A percentile compares a stretch with the other conserved stretches of the same genome.
Evolutionary conservation across 75 land plant species (phyloP).

Genomic region (Selaginella moellendorffii): DNA sequence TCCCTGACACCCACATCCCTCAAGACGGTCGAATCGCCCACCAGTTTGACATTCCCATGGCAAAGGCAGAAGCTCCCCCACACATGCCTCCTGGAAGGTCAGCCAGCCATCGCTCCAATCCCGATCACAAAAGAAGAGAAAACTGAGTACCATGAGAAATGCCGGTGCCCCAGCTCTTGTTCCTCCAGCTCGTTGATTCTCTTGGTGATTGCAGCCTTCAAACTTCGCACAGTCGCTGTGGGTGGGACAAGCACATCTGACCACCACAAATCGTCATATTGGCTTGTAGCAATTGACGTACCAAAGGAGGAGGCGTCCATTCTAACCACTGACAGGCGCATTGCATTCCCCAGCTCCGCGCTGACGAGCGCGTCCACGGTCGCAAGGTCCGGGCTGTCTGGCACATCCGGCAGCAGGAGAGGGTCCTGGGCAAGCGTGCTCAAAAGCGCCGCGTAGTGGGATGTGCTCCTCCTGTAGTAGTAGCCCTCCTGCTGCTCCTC

Average conservation of each 20-base stretch:
- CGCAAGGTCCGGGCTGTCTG: neutral
- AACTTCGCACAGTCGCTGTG: neutral
- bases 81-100: neutral
- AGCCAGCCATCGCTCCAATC: neutral
- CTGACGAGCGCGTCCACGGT: neutral
- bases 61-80: neutral
- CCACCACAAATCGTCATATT: neutral
- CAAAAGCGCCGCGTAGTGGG: neutral
- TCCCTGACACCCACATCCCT: neutral
- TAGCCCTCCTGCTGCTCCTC: no score
- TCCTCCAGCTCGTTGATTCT: neutral
- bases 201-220: neutral
- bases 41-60: neutral
- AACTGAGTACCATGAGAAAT: neutral
- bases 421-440: neutral
- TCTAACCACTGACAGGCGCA: neutral
- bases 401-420: neutral
- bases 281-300: no score
- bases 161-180: neutral
- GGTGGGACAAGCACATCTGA: neutral
- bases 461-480: neutral
- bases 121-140: neutral
- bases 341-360: neutral
- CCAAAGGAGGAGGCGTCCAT: neutral
- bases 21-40: neutral